These are phyloP conservation scores for Stramenopiles sp. DNA, from an alignment of 352 stramenopile genomes.

Conservation along the genomic window DNA sequence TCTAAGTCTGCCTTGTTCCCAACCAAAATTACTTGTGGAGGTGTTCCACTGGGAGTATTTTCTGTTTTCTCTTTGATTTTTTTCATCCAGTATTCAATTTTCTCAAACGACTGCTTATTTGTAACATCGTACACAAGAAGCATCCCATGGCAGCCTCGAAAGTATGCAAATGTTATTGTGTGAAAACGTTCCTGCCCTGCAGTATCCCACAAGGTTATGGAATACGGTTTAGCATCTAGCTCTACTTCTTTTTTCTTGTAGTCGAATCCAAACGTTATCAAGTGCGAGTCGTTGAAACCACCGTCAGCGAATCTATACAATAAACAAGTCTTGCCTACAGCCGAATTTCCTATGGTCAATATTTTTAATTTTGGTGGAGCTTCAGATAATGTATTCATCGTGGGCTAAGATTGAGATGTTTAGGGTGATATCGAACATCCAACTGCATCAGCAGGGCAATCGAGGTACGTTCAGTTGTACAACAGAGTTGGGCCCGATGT, in stretches of 20 bases:
- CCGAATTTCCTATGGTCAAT: constrained; percentile 59
- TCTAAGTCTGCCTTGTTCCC: neutral
- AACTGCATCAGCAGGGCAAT: too few relatives aligned
- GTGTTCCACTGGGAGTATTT: neutral
- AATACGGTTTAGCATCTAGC: constrained; percentile 49
- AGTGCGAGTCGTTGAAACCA: constrained; percentile 47
- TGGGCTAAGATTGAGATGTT: too few relatives aligned
- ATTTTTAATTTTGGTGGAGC: constrained; percentile 36
- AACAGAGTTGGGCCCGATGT: too few relatives aligned
- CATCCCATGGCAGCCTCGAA: constrained; percentile 59
- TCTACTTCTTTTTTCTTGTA: constrained; percentile 60
- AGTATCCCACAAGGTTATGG: constrained; percentile 65
- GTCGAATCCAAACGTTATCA: constrained; percentile 60
- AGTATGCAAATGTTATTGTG: constrained; percentile 70
- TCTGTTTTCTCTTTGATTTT: constrained; percentile 5
- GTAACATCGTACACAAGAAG: constrained; percentile 79
- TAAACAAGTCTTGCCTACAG: constrained; percentile 60
- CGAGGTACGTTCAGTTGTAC: too few relatives aligned
- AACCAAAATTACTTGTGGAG: neutral
- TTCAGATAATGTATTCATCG: too few relatives aligned
- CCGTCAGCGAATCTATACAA: constrained; percentile 65
- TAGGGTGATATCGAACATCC: too few relatives aligned
- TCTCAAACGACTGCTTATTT: constrained; percentile 51
- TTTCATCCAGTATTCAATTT: constrained; percentile 31
- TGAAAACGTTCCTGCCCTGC: constrained; percentile 67